A percentile compares a stretch with the other conserved stretches of the same genome.
phyloP scores from a whole-genome alignment of 1,284 basidiomycete species.

The Amylostereum areolatum region DNA sequence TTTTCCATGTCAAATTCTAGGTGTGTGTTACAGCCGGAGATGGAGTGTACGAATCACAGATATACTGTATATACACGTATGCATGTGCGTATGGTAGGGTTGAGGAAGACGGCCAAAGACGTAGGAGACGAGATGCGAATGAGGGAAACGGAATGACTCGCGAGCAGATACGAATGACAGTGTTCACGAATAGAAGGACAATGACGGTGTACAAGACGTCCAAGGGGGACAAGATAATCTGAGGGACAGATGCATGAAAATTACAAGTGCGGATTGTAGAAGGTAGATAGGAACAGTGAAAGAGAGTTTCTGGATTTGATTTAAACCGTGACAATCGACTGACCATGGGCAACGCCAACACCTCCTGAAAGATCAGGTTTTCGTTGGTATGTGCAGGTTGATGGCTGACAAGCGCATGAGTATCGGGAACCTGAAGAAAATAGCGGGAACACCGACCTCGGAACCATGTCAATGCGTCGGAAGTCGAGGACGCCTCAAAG shows the following conservation, averaged over 20 bases:
- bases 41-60: no score
- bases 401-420: conserved; percentile 37
- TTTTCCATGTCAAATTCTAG: no score
- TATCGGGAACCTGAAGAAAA: background rate
- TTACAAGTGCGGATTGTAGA: background rate
- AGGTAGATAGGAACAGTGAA: background rate
- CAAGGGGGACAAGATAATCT: background rate
- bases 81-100: no score
- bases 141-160: no score
- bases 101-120: no score
- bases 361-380: background rate
- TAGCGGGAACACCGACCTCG: conserved; percentile 51
- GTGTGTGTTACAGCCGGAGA: no score
- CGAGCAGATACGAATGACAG: no score
- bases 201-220: no score
- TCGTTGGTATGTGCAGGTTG: conserved; percentile 54
- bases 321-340: background rate
- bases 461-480: conserved; percentile 85
- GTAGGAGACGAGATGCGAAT: no score
- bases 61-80: no score
- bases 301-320: no score
- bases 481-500: conserved; percentile 79
- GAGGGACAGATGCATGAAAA: background rate
- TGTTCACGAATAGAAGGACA: no score
- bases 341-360: background rate